Conservation (phyloP, 73 alveolate genomes). For the Uronychia setigera region DNA sequence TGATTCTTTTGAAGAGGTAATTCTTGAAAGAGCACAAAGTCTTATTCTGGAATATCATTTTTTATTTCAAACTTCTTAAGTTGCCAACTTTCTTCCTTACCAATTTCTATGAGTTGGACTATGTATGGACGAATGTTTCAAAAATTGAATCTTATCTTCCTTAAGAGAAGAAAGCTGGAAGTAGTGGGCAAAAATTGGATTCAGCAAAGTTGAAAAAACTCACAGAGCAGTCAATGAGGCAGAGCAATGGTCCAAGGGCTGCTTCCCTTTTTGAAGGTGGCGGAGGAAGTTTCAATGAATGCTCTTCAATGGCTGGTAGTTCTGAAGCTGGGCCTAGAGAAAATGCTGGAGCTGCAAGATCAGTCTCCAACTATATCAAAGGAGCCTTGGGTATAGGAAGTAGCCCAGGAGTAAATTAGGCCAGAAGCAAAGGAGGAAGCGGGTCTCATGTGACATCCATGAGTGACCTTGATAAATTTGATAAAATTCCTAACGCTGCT, state of each 20-base stretch:
- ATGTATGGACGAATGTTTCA: slow-evolving; percentile 17
- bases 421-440: slow-evolving; percentile 19
- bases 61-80: slow-evolving; percentile 61
- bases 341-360: slow-evolving; percentile 10
- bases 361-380: slow-evolving; percentile 2
- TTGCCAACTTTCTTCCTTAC: slow-evolving; percentile 68
- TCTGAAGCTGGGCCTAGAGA: slow-evolving; percentile 12
- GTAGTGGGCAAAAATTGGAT: slow-evolving; percentile 17
- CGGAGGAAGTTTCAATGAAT: neutral
- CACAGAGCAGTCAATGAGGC: slow-evolving; percentile 29
- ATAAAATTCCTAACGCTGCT: slow-evolving; percentile 36
- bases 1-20: slow-evolving; percentile 35
- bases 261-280: slow-evolving; percentile 23
- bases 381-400: neutral
- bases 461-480: slow-evolving; percentile 56
- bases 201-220: slow-evolving; percentile 16
- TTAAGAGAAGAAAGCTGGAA: slow-evolving; percentile 9
- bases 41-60: slow-evolving; percentile 68
- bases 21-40: slow-evolving; percentile 59
- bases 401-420: slow-evolving; percentile 7
- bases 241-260: slow-evolving; percentile 26
- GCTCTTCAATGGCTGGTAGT: neutral
- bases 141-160: slow-evolving; percentile 37
- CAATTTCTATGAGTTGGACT: slow-evolving; percentile 36
- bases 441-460: slow-evolving; percentile 41